Base-by-base conservation (phyloP, 2,329 filamentous ascomycete genomes). In the Colletotrichum sp. region DNA sequence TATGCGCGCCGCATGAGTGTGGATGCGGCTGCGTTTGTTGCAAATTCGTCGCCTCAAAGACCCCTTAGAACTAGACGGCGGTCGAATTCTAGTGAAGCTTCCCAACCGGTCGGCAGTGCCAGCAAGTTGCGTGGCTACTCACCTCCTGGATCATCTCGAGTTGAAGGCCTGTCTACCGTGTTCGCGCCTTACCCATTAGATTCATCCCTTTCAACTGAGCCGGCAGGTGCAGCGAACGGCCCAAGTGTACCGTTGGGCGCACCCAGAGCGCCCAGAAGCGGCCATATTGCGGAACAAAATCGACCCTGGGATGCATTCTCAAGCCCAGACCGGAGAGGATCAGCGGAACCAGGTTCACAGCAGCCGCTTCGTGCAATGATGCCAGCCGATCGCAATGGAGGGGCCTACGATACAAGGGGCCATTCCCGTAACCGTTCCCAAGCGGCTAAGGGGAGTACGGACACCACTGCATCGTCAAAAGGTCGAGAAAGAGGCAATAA, bases 361-460 rank as follows among this genome's bases (percentile, higher is more conserved):
- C 57, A 66, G 28, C 30, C 48, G 52, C 21, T 52, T 48, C 24
- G 24, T 26, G 48, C 38, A 65, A 69, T 63, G 16, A 78, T 77
- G 77, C 79, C 83, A 21, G 85, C 85, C 74, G 82, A 82, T 34
- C 81, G 80, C 21, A 82, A 83, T 77, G 82, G 80, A 63, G 79
- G 81, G 60, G 48, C 68, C 5, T 58, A 63, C 38, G 71, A 78
- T 66, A 57, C 79, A 58, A 83, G 82, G 76, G 84, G 84, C 12
- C 88, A 90, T 81, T 85, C 87, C 18, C 85, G 88, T 77, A 86
- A 85, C 79, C 86, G 88, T 18, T 88, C 88, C 15, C 84, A 85
- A 52, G 82, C 84, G 6, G 81, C 83, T n/a, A 89, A 87, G 76
- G 84, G 85, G 43, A 88, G 87, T 79, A 80, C 82, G 24, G 88